These are phyloP conservation scores for Quercus dentata DNA, from an alignment of 306 rosid genomes.

Conservation along the genomic window DNA sequence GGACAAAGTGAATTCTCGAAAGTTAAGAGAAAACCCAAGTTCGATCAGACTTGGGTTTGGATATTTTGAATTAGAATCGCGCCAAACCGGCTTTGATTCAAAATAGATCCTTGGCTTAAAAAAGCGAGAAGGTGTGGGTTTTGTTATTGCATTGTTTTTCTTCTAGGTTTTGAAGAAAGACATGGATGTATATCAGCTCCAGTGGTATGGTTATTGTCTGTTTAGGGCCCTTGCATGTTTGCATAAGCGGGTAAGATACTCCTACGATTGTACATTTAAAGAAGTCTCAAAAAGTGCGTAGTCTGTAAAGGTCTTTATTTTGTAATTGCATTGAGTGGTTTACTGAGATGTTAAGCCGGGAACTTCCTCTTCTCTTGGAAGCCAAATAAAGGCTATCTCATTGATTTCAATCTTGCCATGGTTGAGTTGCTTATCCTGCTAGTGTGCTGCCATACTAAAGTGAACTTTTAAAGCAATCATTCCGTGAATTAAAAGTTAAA, in stretches of 20 bases:
- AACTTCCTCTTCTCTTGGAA: conserved; percentile 81
- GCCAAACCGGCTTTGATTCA: too few relatives aligned
- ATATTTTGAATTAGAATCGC: too few relatives aligned
- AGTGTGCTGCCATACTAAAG: too few relatives aligned
- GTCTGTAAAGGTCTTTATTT: not conserved
- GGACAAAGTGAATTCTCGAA: too few relatives aligned
- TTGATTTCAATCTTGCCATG: conserved; percentile 89
- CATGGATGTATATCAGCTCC: conserved; percentile 58
- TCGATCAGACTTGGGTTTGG: too few relatives aligned
- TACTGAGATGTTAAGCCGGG: conserved; percentile 96
- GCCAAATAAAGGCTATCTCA: conserved; percentile 71
- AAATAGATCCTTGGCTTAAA: too few relatives aligned
- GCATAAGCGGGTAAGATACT: conserved; percentile 70
- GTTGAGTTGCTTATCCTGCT: conserved; percentile 36
- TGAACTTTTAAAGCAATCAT: too few relatives aligned
- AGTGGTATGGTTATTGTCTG: conserved; percentile 84
- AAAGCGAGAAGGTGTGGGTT: too few relatives aligned
- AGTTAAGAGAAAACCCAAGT: too few relatives aligned
- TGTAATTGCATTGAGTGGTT: conserved; percentile 52
- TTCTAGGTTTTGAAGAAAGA: conserved; percentile 75
- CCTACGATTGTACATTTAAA: not conserved
- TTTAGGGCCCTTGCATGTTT: conserved; percentile 72
- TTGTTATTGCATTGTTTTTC: not conserved
- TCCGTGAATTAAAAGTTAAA: too few relatives aligned
- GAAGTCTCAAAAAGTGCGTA: not conserved